A percentile compares a stretch with the other conserved stretches of the same genome.
These are phyloP conservation scores for Suillus bovinus DNA, from an alignment of 768 basidiomycete species.

Conservation along the genomic window DNA sequence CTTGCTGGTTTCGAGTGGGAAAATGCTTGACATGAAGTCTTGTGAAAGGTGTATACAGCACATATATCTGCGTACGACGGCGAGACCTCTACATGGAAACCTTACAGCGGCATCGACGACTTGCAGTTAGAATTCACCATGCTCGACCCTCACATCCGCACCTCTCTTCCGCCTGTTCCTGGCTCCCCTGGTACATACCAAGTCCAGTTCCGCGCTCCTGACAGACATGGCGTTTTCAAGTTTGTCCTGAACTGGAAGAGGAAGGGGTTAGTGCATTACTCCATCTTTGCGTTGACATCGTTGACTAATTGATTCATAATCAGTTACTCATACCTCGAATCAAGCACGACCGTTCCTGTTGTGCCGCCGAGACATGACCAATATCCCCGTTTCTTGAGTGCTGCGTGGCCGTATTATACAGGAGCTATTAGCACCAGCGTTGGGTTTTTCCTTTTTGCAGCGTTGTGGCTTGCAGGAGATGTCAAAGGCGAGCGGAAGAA, in stretches of 20 bases:
- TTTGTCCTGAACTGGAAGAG: slow-evolving; percentile 91
- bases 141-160: slow-evolving; percentile 96
- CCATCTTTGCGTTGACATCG: neutral
- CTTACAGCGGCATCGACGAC: slow-evolving; percentile 72
- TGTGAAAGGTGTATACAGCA: slow-evolving; percentile 65
- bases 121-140: slow-evolving; percentile 96
- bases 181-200: slow-evolving; percentile 68
- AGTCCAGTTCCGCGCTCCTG: slow-evolving; percentile 86
- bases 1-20: neutral
- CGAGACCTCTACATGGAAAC: slow-evolving; percentile 59
- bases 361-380: slow-evolving; percentile 94
- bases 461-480: slow-evolving; percentile 86
- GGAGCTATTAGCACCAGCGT: slow-evolving; percentile 88
- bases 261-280: slow-evolving; percentile 60
- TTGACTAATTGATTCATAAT: neutral
- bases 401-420: slow-evolving; percentile 94
- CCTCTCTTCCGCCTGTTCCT: slow-evolving; percentile 59
- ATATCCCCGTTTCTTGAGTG: slow-evolving; percentile 92
- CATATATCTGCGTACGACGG: slow-evolving; percentile 72
- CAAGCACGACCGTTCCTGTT: slow-evolving; percentile 77
- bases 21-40: slow-evolving; percentile 9
- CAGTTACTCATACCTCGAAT: slow-evolving; percentile 76
- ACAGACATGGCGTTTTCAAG: slow-evolving; percentile 98
- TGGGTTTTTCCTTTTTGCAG: slow-evolving; percentile 84
- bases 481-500: slow-evolving; percentile 63